Conservation (phyloP, 768 basidiomycete genomes). For the Tricholoma matsutake region DNA sequence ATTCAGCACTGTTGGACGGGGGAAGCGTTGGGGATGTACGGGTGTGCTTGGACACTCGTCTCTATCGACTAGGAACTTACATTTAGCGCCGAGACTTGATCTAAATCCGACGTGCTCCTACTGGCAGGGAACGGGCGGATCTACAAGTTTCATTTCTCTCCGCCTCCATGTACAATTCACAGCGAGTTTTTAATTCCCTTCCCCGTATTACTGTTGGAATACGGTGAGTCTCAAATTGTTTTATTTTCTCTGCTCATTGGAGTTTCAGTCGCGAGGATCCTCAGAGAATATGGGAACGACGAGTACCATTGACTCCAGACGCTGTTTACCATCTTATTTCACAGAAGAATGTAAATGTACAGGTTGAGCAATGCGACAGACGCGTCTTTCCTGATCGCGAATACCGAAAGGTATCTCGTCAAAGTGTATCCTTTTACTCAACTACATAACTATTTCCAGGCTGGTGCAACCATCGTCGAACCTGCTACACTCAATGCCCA, state of each 20-base stretch:
- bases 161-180: neutral
- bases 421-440: neutral
- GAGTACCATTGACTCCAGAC: conserved; percentile 78
- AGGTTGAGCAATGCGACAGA: conserved; percentile 73
- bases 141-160: neutral
- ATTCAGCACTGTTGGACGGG: no score
- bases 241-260: neutral
- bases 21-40: no score
- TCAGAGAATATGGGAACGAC: conserved; percentile 79
- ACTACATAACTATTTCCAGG: conserved; percentile 42
- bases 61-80: no score
- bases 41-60: no score
- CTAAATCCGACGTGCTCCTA: no score
- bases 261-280: conserved; percentile 68
- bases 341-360: conserved; percentile 56
- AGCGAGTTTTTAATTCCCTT: neutral
- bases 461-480: conserved; percentile 63
- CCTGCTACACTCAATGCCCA: conserved; percentile 59
- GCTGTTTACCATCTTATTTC: conserved; percentile 61
- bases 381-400: conserved; percentile 66
- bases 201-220: conserved; percentile 29
- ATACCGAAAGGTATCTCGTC: conserved; percentile 53
- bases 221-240: conserved; percentile 15
- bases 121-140: neutral
- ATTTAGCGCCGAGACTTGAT: no score